Conservation (phyloP, 2,329 filamentous ascomycete genomes). For the Penicillium sp. region DNA sequence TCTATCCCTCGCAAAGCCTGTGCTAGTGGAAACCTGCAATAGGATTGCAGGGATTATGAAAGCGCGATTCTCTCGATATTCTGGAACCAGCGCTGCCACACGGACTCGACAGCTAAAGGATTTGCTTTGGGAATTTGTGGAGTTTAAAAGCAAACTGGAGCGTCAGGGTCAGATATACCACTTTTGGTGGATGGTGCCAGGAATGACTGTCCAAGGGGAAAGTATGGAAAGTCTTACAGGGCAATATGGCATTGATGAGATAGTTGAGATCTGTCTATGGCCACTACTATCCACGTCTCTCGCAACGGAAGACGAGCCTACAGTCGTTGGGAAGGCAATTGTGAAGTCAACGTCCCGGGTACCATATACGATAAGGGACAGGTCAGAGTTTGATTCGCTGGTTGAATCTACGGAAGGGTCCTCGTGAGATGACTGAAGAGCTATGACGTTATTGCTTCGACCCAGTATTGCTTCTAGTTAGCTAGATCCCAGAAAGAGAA, state of each 20-base stretch:
- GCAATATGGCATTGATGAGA: not conserved
- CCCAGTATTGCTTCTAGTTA: too few species aligned
- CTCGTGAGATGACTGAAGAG: too few species aligned
- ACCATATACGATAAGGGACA: too few species aligned
- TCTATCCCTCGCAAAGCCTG: not conserved
- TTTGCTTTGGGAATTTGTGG: conserved; percentile 13
- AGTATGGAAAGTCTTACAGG: conserved; percentile 7
- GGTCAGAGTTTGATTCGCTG: too few species aligned
- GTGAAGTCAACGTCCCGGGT: conserved; percentile 6
- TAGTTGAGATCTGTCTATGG: conserved; percentile 13
- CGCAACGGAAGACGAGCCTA: not conserved
- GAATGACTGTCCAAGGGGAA: conserved; percentile 1
- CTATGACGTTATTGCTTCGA: too few species aligned
- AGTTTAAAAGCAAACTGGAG: conserved; percentile 21
- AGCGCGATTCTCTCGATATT: not conserved
- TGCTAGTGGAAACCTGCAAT: not conserved
- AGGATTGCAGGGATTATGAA: conserved; percentile 3
- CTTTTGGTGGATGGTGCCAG: conserved; percentile 11
- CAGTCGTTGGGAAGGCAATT: conserved; percentile 11
- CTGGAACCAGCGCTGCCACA: not conserved
- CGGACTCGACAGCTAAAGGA: conserved; percentile 5
- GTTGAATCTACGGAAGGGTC: too few species aligned
- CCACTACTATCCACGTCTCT: conserved; percentile 11
- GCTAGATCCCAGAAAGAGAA: too few species aligned
- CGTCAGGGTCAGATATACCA: conserved; percentile 15